phyloP scores from a whole-genome alignment of 805 yeast species.

The Myxozyma mucilagina region DNA sequence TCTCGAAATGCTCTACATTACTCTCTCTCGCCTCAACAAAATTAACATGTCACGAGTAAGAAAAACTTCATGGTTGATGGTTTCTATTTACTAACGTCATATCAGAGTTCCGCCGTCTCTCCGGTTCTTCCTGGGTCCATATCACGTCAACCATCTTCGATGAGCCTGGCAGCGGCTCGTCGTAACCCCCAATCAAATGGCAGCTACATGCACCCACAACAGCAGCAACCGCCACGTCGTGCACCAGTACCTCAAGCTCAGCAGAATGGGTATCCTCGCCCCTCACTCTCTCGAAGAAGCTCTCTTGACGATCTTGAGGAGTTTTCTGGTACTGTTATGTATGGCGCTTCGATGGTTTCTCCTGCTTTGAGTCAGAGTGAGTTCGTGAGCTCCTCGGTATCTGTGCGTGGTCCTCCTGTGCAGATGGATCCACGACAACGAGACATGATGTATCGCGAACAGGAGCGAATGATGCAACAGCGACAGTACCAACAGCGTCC shows the following conservation, averaged over 20 bases:
- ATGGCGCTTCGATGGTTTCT: constrained; percentile 1
- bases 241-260: background rate
- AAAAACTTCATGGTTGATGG: background rate
- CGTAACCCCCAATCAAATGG: constrained; percentile 3
- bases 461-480: constrained; percentile 16
- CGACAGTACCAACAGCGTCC: constrained; percentile 1
- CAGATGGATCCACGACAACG: constrained; percentile 20
- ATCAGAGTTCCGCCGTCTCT: constrained; percentile 1
- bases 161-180: constrained; percentile 8
- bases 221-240: constrained; percentile 1
- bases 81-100: background rate
- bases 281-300: constrained; percentile 11
- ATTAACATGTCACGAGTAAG: constrained; percentile 10
- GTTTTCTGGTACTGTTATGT: constrained; percentile 27
- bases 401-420: constrained; percentile 6
- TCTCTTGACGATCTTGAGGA: constrained; percentile 25
- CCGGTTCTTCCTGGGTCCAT: background rate
- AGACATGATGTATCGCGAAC: constrained; percentile 21
- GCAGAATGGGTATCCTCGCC: background rate
- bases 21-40: constrained; percentile 47
- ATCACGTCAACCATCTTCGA: constrained; percentile 8
- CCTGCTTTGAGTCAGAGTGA: background rate
- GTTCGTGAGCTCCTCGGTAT: constrained; percentile 1
- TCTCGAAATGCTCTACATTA: constrained; percentile 56
- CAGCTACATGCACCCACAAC: background rate